Evolutionary conservation across 768 basidiomycete species (phyloP).

Genomic region (Atractiella rhizophila): DNA sequence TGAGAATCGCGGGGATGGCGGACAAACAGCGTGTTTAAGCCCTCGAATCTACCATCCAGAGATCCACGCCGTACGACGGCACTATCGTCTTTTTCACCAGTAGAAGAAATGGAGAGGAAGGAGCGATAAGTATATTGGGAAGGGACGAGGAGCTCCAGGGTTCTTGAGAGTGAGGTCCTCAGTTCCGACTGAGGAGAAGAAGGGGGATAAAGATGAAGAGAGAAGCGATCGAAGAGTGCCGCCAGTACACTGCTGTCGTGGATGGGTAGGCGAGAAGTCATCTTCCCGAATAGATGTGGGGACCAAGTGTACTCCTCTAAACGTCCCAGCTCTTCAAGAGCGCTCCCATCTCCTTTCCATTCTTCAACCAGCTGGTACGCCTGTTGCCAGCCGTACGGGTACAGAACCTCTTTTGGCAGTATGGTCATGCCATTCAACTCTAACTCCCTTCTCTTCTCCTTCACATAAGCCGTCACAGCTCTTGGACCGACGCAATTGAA

Average conservation of each 20-base stretch:
- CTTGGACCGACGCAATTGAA: conserved; percentile 8
- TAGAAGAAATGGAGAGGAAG: not conserved
- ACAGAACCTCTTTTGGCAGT: conserved; percentile 6
- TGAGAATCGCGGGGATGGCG: not conserved
- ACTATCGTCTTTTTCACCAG: not conserved
- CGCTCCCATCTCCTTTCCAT: not conserved
- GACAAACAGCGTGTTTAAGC: conserved; percentile 8
- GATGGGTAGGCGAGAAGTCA: conserved; percentile 11
- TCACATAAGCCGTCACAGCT: conserved; percentile 5
- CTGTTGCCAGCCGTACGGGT: conserved; percentile 7
- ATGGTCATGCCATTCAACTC: conserved; percentile 6
- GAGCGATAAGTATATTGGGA: conserved; percentile 2
- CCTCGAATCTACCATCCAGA: conserved; percentile 8
- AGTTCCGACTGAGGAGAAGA: conserved; percentile 1
- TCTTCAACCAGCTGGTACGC: conserved; percentile 9
- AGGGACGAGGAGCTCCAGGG: conserved; percentile 1
- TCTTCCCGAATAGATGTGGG: conserved; percentile 10
- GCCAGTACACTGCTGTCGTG: conserved; percentile 6
- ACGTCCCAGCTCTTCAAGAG: not conserved
- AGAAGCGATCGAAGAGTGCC: conserved; percentile 7
- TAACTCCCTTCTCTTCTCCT: conserved; percentile 1
- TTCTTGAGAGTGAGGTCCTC: not conserved
- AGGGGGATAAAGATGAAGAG: conserved; percentile 1
- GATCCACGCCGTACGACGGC: conserved; percentile 4
- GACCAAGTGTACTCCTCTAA: conserved; percentile 4